phyloP scores from a whole-genome alignment of 2,329 filamentous ascomycete species.

The Parascedosporium putredinis region DNA sequence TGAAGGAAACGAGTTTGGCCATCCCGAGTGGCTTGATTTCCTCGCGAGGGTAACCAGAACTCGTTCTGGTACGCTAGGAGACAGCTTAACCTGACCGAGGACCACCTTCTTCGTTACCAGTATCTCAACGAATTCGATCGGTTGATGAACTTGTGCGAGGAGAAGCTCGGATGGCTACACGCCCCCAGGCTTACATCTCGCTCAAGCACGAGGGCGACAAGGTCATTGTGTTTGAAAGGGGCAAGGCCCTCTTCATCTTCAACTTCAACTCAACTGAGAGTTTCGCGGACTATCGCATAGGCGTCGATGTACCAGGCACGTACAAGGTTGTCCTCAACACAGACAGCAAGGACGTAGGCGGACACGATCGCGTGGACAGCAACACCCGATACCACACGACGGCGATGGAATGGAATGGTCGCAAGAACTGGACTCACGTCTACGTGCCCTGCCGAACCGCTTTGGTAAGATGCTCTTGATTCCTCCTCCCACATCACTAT shows the following conservation, averaged over 20 bases:
- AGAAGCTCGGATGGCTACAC: constrained; percentile 85
- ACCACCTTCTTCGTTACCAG: constrained; percentile 73
- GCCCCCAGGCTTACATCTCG: constrained; percentile 78
- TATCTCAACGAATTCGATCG: constrained; percentile 92
- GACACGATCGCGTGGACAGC: constrained; percentile 65
- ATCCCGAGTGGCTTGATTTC: constrained; percentile 99
- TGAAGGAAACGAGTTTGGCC: constrained; percentile 96
- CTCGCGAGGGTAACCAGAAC: constrained; percentile 82
- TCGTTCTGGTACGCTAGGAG: constrained; percentile 91
- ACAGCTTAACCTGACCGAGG: constrained; percentile 87
- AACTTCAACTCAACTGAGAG: constrained; percentile 84
- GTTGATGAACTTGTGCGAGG: constrained; percentile 79
- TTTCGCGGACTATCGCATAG: constrained; percentile 87
- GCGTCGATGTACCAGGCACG: constrained; percentile 72
- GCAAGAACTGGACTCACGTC: constrained; percentile 84
- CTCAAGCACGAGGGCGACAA: constrained; percentile 93
- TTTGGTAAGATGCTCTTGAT: constrained; percentile 49
- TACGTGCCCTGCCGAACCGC: constrained; percentile 81
- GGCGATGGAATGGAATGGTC: constrained; percentile 76
- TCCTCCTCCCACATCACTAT: neutral
- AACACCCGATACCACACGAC: constrained; percentile 88
- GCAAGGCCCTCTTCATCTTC: constrained; percentile 83
- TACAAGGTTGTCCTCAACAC: constrained; percentile 81
- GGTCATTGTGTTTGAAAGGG: constrained; percentile 90
- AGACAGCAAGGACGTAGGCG: constrained; percentile 68